These are phyloP conservation scores for Blastomyces gilchristii DNA, from an alignment of 2,329 filamentous ascomycete species.

Conservation along the genomic window DNA sequence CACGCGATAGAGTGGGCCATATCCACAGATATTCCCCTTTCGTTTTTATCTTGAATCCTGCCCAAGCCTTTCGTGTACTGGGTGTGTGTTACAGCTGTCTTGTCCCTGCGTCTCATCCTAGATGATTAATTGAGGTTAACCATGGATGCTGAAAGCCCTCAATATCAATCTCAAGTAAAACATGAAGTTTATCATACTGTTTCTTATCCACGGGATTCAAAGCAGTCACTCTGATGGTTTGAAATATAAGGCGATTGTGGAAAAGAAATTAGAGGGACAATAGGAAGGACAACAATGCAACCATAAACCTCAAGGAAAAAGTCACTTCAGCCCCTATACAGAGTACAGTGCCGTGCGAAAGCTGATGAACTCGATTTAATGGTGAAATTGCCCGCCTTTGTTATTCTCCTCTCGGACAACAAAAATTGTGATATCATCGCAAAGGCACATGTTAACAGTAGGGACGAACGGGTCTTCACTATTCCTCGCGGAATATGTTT, in stretches of 20 bases:
- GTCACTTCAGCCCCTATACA: background rate
- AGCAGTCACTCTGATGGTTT: background rate
- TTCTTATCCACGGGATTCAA: background rate
- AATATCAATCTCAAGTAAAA: background rate
- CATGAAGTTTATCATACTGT: background rate
- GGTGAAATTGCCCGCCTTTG: too few species aligned
- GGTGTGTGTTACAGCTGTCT: background rate
- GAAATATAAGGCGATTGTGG: background rate
- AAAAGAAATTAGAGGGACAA: background rate
- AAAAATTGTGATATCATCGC: too few species aligned
- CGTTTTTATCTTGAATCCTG: background rate
- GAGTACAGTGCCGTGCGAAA: background rate
- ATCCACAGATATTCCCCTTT: background rate
- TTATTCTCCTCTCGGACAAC: too few species aligned
- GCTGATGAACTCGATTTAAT: background rate
- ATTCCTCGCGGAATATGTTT: too few species aligned
- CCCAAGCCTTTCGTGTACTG: background rate
- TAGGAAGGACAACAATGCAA: background rate
- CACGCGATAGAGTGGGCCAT: background rate
- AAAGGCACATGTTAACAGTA: too few species aligned
- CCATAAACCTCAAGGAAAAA: background rate
- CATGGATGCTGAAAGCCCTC: background rate
- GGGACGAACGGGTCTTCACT: too few species aligned
- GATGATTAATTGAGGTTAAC: background rate
- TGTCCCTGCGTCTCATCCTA: background rate